Percentiles rank a stretch among this genome's conserved stretches.
Evolutionary conservation across 352 stramenopile species (phyloP).

Genomic region (Elongisporangium senticosum): DNA sequence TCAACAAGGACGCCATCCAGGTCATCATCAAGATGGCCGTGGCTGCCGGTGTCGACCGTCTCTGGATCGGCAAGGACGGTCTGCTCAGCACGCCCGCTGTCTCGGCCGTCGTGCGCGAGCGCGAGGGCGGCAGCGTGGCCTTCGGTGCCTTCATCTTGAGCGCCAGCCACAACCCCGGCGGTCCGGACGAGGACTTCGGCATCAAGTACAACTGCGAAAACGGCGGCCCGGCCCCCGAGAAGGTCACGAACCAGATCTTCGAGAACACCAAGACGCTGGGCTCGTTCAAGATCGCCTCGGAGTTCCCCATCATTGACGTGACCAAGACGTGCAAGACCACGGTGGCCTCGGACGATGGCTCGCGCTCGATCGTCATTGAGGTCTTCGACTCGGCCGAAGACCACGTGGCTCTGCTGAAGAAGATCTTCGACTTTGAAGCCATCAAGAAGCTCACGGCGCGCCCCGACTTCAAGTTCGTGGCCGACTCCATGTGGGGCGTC

Average conservation of each 20-base stretch:
- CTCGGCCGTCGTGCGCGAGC: constrained; percentile 95
- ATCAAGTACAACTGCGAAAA: constrained; percentile 99
- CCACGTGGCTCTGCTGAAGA: constrained; percentile 94
- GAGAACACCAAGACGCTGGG: constrained; percentile 93
- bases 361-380: constrained; percentile 91
- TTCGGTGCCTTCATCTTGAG: constrained; percentile 97
- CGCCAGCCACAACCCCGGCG: constrained; percentile 98
- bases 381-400: constrained; percentile 97
- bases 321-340: constrained; percentile 60
- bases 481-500: constrained; percentile 98
- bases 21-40: constrained; percentile 96
- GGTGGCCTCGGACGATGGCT: constrained; percentile 83
- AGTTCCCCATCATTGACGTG: constrained; percentile 80
- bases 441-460: constrained; percentile 91
- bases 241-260: constrained; percentile 97
- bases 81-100: constrained; percentile 97
- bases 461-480: constrained; percentile 93
- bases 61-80: constrained; percentile 94
- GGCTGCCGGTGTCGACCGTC: constrained; percentile 93
- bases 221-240: constrained; percentile 95
- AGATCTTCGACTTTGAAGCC: constrained; percentile 96
- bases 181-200: constrained; percentile 97
- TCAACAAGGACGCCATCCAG: constrained; percentile 94
- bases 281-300: constrained; percentile 89
- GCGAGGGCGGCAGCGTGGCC: constrained; percentile 89